These are phyloP conservation scores for Eurotiales sp. DNA, from an alignment of 2,329 filamentous ascomycete genomes.

Conservation along the genomic window DNA sequence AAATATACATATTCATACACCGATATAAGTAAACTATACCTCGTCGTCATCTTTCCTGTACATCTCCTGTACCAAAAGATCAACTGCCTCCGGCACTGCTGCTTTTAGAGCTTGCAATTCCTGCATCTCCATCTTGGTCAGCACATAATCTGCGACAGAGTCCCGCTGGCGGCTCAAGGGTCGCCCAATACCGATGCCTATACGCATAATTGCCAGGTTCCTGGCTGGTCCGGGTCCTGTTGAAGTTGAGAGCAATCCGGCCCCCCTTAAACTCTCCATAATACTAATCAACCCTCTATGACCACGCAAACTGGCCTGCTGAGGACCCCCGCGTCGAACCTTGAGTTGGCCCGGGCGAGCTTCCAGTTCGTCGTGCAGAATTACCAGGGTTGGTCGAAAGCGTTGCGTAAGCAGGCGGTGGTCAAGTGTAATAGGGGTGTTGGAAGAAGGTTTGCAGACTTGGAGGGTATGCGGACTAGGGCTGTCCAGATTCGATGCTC, in stretches of 20 bases:
- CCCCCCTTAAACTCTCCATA: conserved; percentile 50
- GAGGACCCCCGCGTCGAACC: conserved; percentile 56
- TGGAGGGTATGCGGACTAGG: conserved; percentile 4
- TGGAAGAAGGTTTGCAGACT: background rate
- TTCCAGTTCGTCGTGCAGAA: conserved; percentile 89
- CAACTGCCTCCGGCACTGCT: conserved; percentile 47
- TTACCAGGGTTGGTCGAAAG: conserved; percentile 54
- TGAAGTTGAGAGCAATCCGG: conserved; percentile 25
- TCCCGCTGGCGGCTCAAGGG: conserved; percentile 64
- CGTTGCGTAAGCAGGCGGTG: conserved; percentile 15
- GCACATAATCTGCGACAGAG: conserved; percentile 72
- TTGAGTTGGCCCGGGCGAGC: conserved; percentile 63
- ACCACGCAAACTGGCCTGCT: conserved; percentile 58
- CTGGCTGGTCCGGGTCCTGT: conserved; percentile 17
- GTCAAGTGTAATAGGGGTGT: conserved; percentile 7
- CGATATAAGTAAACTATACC: background rate
- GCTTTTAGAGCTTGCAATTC: conserved; percentile 52
- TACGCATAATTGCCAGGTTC: conserved; percentile 49
- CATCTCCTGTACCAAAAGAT: conserved; percentile 50
- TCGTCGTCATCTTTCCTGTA: conserved; percentile 41
- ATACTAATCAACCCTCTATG: conserved; percentile 74
- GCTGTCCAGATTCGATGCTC: background rate
- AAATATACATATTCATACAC: background rate
- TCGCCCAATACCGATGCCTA: conserved; percentile 85
- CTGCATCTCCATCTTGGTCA: conserved; percentile 59